Evolutionary conservation across 2,329 filamentous ascomycete genomes (phyloP).

Genomic region (Colletotrichum salicis): DNA sequence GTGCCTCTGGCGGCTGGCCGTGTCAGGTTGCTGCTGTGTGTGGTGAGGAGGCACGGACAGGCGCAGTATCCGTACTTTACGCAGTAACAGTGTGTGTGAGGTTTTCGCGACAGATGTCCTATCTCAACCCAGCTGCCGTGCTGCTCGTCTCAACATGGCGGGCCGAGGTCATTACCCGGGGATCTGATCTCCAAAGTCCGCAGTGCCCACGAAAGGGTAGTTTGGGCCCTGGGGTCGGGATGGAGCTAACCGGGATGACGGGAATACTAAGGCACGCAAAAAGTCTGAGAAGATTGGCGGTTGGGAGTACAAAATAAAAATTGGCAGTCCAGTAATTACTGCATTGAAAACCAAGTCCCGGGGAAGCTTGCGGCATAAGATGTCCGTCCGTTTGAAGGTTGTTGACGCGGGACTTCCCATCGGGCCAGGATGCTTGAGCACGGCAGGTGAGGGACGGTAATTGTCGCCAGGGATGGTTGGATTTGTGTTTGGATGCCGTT

Average conservation of each 20-base stretch:
- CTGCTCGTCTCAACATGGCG: not conserved
- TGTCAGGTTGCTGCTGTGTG: constrained; percentile 7
- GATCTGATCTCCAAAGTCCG: not conserved
- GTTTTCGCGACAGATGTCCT: not conserved
- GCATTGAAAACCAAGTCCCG: not conserved
- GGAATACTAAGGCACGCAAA: not conserved
- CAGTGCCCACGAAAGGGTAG: not conserved
- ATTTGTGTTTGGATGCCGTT: not conserved
- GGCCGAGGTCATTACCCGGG: not conserved
- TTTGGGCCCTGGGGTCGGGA: not conserved
- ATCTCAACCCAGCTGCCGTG: not conserved
- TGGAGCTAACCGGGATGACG: not conserved
- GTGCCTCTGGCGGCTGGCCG: not conserved
- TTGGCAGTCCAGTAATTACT: not conserved
- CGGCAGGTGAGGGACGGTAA: not conserved
- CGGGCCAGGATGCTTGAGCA: constrained; percentile 9
- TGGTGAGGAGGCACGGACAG: constrained; percentile 1
- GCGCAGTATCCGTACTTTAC: not conserved
- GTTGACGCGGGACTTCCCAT: constrained; percentile 22
- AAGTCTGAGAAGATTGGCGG: not conserved
- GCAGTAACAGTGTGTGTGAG: not conserved
- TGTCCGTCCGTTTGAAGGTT: constrained; percentile 24
- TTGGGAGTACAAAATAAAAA: not conserved
- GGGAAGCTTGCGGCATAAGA: not conserved
- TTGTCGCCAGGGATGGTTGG: not conserved